These are phyloP conservation scores for Syzygium malaccense DNA, from an alignment of 441 rosid genomes.

Conservation along the genomic window DNA sequence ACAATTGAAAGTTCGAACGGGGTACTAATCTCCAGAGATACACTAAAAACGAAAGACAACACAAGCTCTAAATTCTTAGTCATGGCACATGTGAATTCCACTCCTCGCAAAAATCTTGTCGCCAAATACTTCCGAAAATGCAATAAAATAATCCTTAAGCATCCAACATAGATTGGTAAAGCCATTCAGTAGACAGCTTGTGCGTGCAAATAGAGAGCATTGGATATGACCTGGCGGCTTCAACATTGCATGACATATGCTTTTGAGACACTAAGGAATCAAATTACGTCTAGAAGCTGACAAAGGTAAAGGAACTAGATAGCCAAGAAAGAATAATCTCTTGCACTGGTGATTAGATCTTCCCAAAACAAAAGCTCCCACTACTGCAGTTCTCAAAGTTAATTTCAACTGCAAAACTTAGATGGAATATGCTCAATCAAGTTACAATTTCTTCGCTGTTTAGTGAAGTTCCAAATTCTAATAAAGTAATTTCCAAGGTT, in stretches of 20 bases:
- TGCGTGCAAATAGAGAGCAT: neutral
- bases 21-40: neutral
- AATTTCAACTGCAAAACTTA: neutral
- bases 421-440: neutral
- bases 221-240: neutral
- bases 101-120: neutral
- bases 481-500: neutral
- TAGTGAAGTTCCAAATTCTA: neutral
- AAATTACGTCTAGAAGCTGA: neutral
- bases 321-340: neutral
- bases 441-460: neutral
- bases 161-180: neutral
- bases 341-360: neutral
- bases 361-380: neutral
- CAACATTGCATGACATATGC: neutral
- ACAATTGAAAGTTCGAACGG: neutral
- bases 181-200: too few species aligned
- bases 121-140: neutral
- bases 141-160: neutral
- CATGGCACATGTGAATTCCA: neutral
- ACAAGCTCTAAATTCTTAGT: neutral
- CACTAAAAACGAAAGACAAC: neutral
- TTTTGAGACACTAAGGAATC: neutral
- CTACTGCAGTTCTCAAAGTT: neutral
- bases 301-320: neutral